These are phyloP conservation scores for Beauveria bassiana DNA, from an alignment of 2,329 filamentous ascomycete species.

Conservation along the genomic window DNA sequence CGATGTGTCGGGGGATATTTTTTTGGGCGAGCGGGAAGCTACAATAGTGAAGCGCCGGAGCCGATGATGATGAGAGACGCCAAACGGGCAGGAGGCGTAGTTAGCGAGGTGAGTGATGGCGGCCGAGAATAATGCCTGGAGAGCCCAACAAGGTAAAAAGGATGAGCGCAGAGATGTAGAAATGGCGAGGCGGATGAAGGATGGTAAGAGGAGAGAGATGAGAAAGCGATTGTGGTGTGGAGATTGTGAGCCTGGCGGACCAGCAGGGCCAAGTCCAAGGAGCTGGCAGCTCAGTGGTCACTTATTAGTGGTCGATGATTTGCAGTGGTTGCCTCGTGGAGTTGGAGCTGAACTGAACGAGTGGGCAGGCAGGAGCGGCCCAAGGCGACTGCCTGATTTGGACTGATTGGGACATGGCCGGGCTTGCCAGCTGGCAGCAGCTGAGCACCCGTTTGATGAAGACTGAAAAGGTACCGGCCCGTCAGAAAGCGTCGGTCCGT, in stretches of 20 bases:
- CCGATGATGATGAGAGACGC: neutral
- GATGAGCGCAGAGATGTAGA: neutral
- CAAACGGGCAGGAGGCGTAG: neutral
- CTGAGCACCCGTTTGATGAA: neutral
- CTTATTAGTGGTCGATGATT: too few relatives aligned
- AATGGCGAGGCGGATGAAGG: neutral
- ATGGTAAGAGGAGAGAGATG: slow-evolving; percentile 7
- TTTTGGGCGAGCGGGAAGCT: neutral
- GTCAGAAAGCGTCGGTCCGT: too few relatives aligned
- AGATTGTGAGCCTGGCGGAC: neutral
- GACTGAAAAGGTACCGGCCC: too few relatives aligned
- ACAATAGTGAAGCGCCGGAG: neutral
- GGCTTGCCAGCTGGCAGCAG: slow-evolving; percentile 3
- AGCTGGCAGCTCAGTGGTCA: neutral
- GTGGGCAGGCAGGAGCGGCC: neutral
- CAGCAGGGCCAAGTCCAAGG: neutral
- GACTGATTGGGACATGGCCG: slow-evolving; percentile 3
- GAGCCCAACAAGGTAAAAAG: neutral
- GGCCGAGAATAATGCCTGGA: neutral
- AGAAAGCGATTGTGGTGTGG: neutral
- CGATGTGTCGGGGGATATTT: neutral
- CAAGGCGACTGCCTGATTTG: slow-evolving; percentile 4
- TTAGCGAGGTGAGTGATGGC: neutral
- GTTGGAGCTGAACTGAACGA: neutral
- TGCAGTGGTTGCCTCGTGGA: neutral